Base-by-base conservation (phyloP, 306 rosid species). In the Benincasa hispida region DNA sequence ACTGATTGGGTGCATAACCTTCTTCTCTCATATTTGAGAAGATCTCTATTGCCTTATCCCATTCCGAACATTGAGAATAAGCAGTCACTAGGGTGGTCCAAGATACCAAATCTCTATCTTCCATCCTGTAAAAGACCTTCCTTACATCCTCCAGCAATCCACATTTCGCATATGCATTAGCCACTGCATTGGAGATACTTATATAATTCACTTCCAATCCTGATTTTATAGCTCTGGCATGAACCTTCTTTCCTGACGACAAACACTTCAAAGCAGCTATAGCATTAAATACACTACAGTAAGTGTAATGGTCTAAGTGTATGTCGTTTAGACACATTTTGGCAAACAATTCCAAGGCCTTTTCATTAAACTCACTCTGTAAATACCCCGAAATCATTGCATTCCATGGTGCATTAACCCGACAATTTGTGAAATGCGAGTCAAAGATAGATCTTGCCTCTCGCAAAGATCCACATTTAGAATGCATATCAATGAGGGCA, bases 381-480 rank as follows among this genome's bases (percentile, higher is more conserved):
- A 91, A 88, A 82, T 87, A 86, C 12, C 96, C 91, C 1, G 91
- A 84, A 76, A 90, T 74, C 89, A 92, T 83, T 45, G 97, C 97
- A 84, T 89, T 89, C 96, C 97, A 88, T 13, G 97, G 97, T 0
- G 85, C 76, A 50, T 84, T 89, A 65, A 87, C 76, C 37, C 72
- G 39, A 69, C 88, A 86, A 68, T 57, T 27, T 10, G 72, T 8
- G 59, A 88, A 90, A 80, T 79, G 82, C 0, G 78, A 79, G 75
- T 86, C 74, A 21, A 92, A 90, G 66, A 87, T 68, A 22, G 66
- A 80, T 54, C 66, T 79, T 56, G 97, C 91, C 79, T 87, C 86
- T 15, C 75, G 78, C 54, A 87, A 39, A 79, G 81, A 82, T 79
- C 89, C 84, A 75, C 93, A 87, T 82, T 87, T 90, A 8, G 87